Base-by-base conservation (phyloP, 129 eudicot genomes). In the Flaveria robusta region DNA sequence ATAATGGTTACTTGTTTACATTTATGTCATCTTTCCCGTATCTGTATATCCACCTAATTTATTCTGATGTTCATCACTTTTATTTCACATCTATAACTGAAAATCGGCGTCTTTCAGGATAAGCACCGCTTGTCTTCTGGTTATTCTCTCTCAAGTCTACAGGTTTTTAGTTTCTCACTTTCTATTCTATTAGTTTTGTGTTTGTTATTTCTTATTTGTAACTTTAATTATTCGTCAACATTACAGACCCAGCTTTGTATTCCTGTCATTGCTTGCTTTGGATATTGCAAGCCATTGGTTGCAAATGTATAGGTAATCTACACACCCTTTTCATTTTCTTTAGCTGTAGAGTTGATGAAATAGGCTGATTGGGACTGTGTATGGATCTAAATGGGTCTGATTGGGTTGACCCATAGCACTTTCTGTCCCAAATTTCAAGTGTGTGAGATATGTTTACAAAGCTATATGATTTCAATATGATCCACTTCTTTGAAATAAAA, bases 231-330 rank as follows among this genome's bases (percentile, higher is more conserved):
- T 20, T 11, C 71, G 6, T 56, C 76, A 67, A 67, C 59, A 24
- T 80, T 86, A 31, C 96, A 93, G 98, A 80, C 98, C 97, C 66
- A 91, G 98, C 67, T 83, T 93, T 62, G 76, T 85, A 79, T 93
- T 93, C 86, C 68, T 94, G 83, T 91, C 96, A 18, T 80, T 94
- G 89, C 96, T 94, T 87, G 98, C 97, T 68, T 81, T 94, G 80
- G 97, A 94, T 84, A 94, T 94, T 74, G 93, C 73, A 74, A 94
- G 98, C 85, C 98, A 94, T 80, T 94, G 98, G 97, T 77, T 94
- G 69, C 98, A 94, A 86, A 91, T 94, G 98, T 94, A 94, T 79
- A 94, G 97, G 98, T 94, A 34, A 89, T 55, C 55, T 41, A 54
- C 39, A 31, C 22, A 62, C 22, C 58, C 27, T 34, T 65, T 22